phyloP scores from a whole-genome alignment of 108 stramenopile species.

The Cyclotella cryptica region DNA sequence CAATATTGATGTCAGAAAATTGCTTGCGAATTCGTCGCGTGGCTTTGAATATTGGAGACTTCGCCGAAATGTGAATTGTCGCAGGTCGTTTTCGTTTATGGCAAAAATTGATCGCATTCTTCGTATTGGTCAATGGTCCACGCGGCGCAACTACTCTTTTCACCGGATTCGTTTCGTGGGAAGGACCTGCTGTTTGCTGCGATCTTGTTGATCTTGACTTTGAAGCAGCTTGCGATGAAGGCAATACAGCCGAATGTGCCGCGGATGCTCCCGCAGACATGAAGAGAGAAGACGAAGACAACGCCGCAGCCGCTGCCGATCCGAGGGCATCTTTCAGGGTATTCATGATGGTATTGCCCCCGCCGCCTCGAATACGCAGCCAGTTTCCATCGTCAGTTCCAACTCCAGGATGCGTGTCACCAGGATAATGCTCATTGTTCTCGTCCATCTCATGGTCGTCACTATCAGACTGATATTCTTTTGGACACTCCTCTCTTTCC shows the following conservation, averaged over 20 bases:
- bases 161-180: background rate
- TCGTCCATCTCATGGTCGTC: background rate
- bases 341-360: background rate
- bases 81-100: slow-evolving; percentile 19
- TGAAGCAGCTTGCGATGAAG: background rate
- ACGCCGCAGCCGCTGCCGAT: background rate
- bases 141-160: background rate
- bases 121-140: background rate
- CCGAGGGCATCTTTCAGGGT: background rate
- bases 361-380: slow-evolving; percentile 10
- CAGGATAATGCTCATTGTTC: background rate
- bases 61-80: slow-evolving; percentile 8
- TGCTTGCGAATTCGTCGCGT: background rate
- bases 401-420: too few relatives aligned
- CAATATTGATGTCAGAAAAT: background rate
- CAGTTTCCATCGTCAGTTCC: background rate
- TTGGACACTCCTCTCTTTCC: background rate
- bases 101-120: background rate
- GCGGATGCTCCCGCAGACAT: background rate
- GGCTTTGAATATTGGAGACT: slow-evolving; percentile 20
- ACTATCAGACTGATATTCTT: background rate
- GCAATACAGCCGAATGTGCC: background rate
- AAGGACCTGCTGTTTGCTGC: background rate
- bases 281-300: background rate
- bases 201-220: background rate